Percentiles rank a stretch among this genome's conserved stretches.
phyloP scores from a whole-genome alignment of 2,329 filamentous ascomycete species.

The Aureobasidium melanogenum region DNA sequence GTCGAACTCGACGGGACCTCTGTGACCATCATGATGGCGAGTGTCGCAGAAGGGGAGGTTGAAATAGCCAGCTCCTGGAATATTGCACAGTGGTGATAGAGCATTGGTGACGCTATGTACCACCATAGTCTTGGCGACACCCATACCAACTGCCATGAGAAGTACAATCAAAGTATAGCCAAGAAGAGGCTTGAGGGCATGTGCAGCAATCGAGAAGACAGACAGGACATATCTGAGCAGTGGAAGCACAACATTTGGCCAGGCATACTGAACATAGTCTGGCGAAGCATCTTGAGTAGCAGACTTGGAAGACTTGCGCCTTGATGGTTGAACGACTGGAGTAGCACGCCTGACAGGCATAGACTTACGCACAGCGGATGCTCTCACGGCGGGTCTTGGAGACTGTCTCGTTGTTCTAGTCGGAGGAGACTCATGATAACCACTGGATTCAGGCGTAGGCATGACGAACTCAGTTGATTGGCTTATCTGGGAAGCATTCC shows the following conservation, averaged over 20 bases:
- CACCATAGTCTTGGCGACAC: conserved; percentile 54
- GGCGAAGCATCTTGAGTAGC: not conserved
- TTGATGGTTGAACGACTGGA: not conserved
- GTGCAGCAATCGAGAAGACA: conserved; percentile 50
- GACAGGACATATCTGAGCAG: conserved; percentile 43
- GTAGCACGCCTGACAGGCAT: not conserved
- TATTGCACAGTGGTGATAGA: conserved; percentile 58
- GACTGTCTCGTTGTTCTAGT: not conserved
- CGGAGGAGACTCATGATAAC: not conserved
- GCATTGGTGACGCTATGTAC: conserved; percentile 52
- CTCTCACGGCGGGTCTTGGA: conserved; percentile 11
- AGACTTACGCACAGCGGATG: conserved; percentile 16
- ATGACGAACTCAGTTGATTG: conserved; percentile 5
- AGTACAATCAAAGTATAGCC: conserved; percentile 54
- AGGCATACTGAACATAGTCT: conserved; percentile 19
- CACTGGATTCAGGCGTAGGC: conserved; percentile 4
- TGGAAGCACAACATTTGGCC: conserved; percentile 27
- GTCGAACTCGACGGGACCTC: conserved; percentile 55
- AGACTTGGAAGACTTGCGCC: not conserved
- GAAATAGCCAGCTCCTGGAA: conserved; percentile 56
- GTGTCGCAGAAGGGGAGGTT: conserved; percentile 55
- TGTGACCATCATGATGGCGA: conserved; percentile 13
- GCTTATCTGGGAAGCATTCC: not conserved
- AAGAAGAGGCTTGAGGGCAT: conserved; percentile 55
- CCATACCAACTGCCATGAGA: conserved; percentile 49